Conservation (phyloP, 805 yeast species). For the Candida ponderosae region DNA sequence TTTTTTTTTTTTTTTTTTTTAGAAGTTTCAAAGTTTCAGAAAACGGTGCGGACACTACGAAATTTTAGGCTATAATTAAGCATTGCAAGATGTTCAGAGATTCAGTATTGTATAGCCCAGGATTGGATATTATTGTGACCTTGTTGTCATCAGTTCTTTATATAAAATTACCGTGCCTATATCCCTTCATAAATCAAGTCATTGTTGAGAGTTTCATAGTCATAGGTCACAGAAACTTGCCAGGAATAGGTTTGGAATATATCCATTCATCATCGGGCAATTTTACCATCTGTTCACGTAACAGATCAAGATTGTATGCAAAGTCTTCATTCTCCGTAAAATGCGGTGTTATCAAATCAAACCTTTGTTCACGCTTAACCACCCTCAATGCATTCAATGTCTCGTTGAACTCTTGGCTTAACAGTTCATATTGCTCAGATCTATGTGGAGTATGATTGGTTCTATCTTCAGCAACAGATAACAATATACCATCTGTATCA, state of each 20-base stretch:
- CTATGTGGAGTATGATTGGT: conserved; percentile 13
- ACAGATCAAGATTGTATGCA: not conserved
- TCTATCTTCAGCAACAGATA: conserved; percentile 19
- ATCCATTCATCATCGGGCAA: not conserved
- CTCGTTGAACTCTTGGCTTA: conserved; percentile 12
- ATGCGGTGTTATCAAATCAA: not conserved
- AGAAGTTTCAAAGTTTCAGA: too few relatives aligned
- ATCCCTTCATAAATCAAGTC: too few relatives aligned
- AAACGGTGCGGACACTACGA: too few relatives aligned
- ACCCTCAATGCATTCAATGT: not conserved
- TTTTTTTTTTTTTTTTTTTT: too few relatives aligned
- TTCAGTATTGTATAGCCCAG: too few relatives aligned
- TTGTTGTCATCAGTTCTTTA: too few relatives aligned
- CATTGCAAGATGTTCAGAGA: too few relatives aligned
- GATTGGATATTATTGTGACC: too few relatives aligned
- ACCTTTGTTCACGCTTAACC: not conserved
- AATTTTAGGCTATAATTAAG: too few relatives aligned
- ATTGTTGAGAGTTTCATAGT: too few relatives aligned
- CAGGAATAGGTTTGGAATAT: not conserved
- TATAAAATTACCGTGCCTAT: too few relatives aligned
- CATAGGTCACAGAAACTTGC: not conserved
- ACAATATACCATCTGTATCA: conserved; percentile 15
- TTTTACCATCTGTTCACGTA: not conserved
- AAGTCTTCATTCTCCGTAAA: not conserved
- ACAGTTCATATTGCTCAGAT: conserved; percentile 12